Evolutionary conservation across 1,284 basidiomycete species (phyloP).

Genomic region (Puccinia sorghi): DNA sequence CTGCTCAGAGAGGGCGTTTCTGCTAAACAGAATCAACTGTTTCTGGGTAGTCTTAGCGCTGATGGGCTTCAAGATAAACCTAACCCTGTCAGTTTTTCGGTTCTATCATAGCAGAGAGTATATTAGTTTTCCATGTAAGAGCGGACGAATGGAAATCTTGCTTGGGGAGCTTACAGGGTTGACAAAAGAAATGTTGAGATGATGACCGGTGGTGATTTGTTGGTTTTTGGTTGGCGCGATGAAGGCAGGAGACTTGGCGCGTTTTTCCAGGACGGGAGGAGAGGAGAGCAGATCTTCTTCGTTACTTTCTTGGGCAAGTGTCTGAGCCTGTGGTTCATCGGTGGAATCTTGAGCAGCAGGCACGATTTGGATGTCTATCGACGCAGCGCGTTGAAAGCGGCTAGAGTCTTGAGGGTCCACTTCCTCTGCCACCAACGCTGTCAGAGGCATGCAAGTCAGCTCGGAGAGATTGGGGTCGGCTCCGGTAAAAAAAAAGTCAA

Average conservation of each 20-base stretch:
- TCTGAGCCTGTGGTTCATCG: background rate
- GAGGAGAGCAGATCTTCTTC: background rate
- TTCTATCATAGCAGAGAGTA: background rate
- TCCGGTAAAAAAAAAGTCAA: background rate
- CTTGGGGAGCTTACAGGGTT: background rate
- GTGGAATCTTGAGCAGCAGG: background rate
- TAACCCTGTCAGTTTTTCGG: constrained; percentile 20
- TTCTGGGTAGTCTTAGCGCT: background rate
- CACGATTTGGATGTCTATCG: constrained; percentile 10
- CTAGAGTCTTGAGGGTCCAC: constrained; percentile 11
- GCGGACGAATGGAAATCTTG: too few species aligned
- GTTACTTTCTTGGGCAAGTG: background rate
- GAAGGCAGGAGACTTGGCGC: constrained; percentile 9
- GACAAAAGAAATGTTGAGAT: constrained; percentile 23
- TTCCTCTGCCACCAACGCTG: constrained; percentile 24
- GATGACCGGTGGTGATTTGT: constrained; percentile 24
- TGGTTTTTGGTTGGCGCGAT: constrained; percentile 18
- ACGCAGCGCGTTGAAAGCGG: constrained; percentile 9
- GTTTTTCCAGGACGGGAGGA: background rate
- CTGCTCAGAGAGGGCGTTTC: constrained; percentile 6
- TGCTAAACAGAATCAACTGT: constrained; percentile 2
- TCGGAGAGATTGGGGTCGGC: background rate
- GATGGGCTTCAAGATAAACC: constrained; percentile 15
- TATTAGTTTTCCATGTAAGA: too few species aligned
- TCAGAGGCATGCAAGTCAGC: too few species aligned